Base-by-base conservation (phyloP, 768 basidiomycete species). In the Leccinum boreale region DNA sequence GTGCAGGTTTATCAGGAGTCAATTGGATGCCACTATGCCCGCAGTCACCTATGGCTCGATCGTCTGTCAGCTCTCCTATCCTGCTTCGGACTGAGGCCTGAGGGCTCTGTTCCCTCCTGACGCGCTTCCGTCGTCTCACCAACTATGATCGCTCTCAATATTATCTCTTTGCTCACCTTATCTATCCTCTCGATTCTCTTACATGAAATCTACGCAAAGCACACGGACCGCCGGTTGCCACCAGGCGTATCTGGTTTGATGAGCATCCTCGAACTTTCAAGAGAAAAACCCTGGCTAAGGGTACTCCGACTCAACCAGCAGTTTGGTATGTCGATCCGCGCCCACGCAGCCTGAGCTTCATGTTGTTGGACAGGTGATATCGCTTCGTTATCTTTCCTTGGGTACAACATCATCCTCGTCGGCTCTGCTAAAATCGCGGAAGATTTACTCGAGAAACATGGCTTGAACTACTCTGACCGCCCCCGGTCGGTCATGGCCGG, bases 401-500 rank as follows among this genome's bases (percentile, higher is more conserved):
- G 61, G 26, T 58, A 78, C 58, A 75, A 76, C 6, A 67, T 81
- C 44, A 68, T 81, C 19, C 56, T 81, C 39, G 63, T 83, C 11
- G 80, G 79, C 52, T 76, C 80, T 12, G 72, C 75, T 4, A 64
- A 70, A 42, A 75, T 74, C 6, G 73, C 77, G 6, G 62, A 66
- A 17, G 81, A 82, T 24, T 67, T 82, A 5, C 72, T 83, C 3
- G 79, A 82, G 59, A 81, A 75, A 55, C 72, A 77, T 28, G 70
- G 77, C 17, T 58, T 61, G 28, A 77, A 74, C 15, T 83, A 79
- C 61, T 77, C 79, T 12, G 66, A 67, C 35, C 64, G 62, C 8
- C 66, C 65, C 19, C 60, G 55, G n/a, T 66, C 64, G 1, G 46
- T 63, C 3, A 65, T 65, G 64, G 19, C 45, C 11, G 65, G 64